Evolutionary conservation across 768 basidiomycete genomes (phyloP).

Genomic region (Panellus pusillus): DNA sequence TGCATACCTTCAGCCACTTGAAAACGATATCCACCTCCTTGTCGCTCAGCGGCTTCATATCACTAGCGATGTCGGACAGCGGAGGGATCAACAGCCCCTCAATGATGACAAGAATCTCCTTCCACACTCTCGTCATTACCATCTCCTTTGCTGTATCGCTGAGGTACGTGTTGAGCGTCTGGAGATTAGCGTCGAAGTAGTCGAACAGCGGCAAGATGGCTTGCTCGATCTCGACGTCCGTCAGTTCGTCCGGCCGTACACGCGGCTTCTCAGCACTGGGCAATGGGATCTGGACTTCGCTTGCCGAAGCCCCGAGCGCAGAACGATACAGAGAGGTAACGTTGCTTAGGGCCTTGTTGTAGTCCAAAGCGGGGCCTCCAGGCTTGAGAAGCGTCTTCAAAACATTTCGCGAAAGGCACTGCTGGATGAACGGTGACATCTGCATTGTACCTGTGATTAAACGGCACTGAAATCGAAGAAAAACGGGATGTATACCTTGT

Average conservation of each 20-base stretch:
- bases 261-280: constrained; percentile 75
- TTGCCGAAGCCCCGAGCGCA: constrained; percentile 63
- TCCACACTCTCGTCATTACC: constrained; percentile 95
- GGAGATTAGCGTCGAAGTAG: constrained; percentile 92
- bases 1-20: constrained; percentile 90
- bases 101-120: constrained; percentile 85
- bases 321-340: constrained; percentile 80
- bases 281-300: constrained; percentile 77
- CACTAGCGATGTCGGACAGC: constrained; percentile 78
- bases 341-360: constrained; percentile 86
- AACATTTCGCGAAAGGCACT: constrained; percentile 75
- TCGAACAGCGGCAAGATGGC: constrained; percentile 92
- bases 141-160: constrained; percentile 83
- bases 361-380: constrained; percentile 61
- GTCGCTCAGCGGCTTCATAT: constrained; percentile 90
- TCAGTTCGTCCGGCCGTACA: constrained; percentile 75
- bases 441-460: constrained; percentile 29
- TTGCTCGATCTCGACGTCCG: constrained; percentile 91
- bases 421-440: constrained; percentile 94
- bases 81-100: constrained; percentile 91
- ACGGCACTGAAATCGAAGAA: neutral
- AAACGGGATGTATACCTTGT: constrained; percentile 66
- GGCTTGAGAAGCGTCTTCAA: constrained; percentile 78
- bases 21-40: constrained; percentile 99
- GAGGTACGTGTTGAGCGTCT: constrained; percentile 86